phyloP scores from a whole-genome alignment of 352 stramenopile genomes.

The Lagenidium giganteum region DNA sequence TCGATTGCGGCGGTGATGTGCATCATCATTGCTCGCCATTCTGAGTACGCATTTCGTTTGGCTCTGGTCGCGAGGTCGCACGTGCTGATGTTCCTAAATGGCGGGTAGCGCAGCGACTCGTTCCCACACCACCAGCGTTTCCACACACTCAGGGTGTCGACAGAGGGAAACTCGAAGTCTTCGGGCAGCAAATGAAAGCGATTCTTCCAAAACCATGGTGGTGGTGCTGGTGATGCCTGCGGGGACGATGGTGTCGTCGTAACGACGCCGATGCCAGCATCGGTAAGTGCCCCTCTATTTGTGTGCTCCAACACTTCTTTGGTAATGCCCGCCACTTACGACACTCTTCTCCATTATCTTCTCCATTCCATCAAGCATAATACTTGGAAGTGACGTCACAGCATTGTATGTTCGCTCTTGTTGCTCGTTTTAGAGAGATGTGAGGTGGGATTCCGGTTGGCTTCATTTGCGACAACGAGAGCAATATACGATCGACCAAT shows the following conservation, averaged over 20 bases:
- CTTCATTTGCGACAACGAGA: slow-evolving; percentile 1
- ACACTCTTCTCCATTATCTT: not conserved
- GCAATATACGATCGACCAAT: too few species aligned
- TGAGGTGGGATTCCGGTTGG: not conserved
- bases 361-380: not conserved
- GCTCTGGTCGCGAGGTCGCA: not conserved
- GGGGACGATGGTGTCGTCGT: too few species aligned
- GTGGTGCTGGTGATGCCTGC: not conserved
- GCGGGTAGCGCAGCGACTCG: not conserved
- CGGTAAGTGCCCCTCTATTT: too few species aligned
- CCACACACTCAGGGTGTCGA: not conserved
- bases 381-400: not conserved
- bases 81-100: not conserved
- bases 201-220: not conserved
- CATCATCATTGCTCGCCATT: not conserved
- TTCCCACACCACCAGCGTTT: not conserved
- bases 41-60: not conserved
- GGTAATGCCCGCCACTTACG: not conserved
- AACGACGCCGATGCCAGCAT: too few species aligned
- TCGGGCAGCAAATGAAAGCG: not conserved
- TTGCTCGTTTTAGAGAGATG: not conserved
- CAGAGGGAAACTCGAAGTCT: not conserved
- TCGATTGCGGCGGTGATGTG: not conserved
- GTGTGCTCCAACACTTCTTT: not conserved
- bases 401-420: not conserved